Base-by-base conservation (phyloP, 1,284 basidiomycete species). In the Ganoderma sp. region DNA sequence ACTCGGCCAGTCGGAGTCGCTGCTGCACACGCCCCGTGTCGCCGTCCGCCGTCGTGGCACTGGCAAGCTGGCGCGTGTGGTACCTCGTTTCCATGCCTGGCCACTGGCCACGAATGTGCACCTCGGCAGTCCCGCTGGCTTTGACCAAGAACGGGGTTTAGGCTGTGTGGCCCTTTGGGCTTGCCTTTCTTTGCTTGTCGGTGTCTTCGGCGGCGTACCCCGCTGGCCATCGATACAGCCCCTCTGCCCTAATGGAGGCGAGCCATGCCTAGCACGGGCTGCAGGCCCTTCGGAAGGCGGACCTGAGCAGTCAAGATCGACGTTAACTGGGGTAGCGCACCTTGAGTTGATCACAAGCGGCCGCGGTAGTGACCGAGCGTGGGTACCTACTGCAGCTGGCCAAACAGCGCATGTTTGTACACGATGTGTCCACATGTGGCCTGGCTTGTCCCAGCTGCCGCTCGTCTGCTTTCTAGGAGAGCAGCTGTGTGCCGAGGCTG, bases 101-200 rank as follows among this genome's bases (percentile, higher is more conserved):
- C 63, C 64, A 65, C 68, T 69, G 67, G 15, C 63, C 64, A 65
- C 68, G 71, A 69, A 72, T 52, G 65, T 72, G n/a, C 37, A 54
- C 65, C 67, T 72, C 67, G 50, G 57, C 56, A 43, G 32, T 56
- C 43, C 28, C 41, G 50, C 34, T 9, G 43, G 59, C 32, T 37
- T 48, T 43, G 60, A 48, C 19, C 34, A 9, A 45, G 56, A 67
- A 56, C 28, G 15, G 17, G 3, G 34, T 25, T 52, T 34, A 63
- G 59, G 37, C 65, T 59, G 62, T n/a, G 65, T 52, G 48, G 15
- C 57, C 64, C 67, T 69, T 71, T 69, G 56, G 17, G 57, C 63
- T 63, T 71, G 66, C 65, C 67, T 54, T 41, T 52, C 43, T 48
- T 48, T 52, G 65, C 34, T 42, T 45, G 50, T 41, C 59, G 22